Evolutionary conservation across 1,284 basidiomycete species (phyloP).

Genomic region (Bjerkandera adusta): DNA sequence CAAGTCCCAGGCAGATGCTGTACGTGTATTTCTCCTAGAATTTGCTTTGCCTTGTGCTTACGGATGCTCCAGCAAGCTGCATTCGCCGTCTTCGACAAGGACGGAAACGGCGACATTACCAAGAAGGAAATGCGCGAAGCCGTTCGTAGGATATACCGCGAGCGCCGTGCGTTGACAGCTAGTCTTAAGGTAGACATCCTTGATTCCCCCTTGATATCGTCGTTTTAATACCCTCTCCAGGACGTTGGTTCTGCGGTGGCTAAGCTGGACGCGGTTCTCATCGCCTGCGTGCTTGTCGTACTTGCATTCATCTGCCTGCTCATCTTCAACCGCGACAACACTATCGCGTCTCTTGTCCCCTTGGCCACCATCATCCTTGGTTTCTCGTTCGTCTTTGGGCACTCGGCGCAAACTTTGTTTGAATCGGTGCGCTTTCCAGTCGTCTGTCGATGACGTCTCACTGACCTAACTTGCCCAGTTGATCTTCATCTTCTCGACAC

Average conservation of each 20-base stretch:
- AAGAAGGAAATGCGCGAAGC: conserved; percentile 84
- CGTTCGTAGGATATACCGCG: conserved; percentile 79
- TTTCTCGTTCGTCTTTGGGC: conserved; percentile 81
- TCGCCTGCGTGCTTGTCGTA: conserved; percentile 57
- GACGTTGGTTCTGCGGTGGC: conserved; percentile 72
- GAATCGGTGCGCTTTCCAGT: conserved; percentile 55
- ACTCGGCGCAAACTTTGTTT: conserved; percentile 80
- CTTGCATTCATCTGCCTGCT: conserved; percentile 75
- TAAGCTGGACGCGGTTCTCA: conserved; percentile 73
- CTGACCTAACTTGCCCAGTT: conserved; percentile 38
- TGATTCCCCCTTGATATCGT: background rate
- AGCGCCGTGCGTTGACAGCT: conserved; percentile 71
- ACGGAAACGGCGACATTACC: conserved; percentile 80
- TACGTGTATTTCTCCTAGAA: conserved; percentile 31
- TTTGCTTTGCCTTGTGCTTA: too few relatives aligned
- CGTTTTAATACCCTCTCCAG: conserved; percentile 29
- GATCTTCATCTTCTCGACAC: conserved; percentile 84
- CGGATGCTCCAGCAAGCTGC: conserved; percentile 63
- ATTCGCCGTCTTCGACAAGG: conserved; percentile 79
- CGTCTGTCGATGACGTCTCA: background rate
- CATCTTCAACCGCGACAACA: conserved; percentile 73
- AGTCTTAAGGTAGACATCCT: conserved; percentile 57
- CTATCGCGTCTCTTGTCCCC: conserved; percentile 77
- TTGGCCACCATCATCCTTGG: conserved; percentile 79
- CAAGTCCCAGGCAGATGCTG: conserved; percentile 66